Evolutionary conservation across 2,329 filamentous ascomycete genomes (phyloP), one percentile per base, ranked within the genome.

Genomic region (Sporothrix globosa): DNA sequence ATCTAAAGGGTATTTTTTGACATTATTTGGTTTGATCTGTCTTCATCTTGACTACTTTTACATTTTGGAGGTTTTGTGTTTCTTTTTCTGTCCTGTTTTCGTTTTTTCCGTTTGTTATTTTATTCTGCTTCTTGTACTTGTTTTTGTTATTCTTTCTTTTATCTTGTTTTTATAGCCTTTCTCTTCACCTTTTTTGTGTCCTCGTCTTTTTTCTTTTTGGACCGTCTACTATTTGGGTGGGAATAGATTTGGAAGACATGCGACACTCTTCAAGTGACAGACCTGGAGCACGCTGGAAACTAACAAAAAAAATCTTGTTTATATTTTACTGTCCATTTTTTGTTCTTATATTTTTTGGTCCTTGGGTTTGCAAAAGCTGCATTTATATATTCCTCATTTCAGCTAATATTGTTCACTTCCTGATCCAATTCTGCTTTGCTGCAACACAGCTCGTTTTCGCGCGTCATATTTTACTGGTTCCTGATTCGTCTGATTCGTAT

Each of bases 281-380:
- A 30, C 61, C 21, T 21, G 24, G 14, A 21, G 61, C 61, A 65
- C 14, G 44, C 61, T 41, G 61, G 61, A 65, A 63, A 50, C 44
- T 50, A 44, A 65, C 44, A 34, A 34, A 65, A 60, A 34, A 65
- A 39, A n/a, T n/a, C 39, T 21, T 63, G 39, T 41, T 63, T 46
- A 21, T 61, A 10, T 44, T 60, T 44, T 44, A 24, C 34, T 44
- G 24, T 24, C 11, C 19, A 4, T 24, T 17, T 10, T 44, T 60
- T 60, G 3, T 11, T 21, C 9, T 41, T 24, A 44, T 14, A 17
- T 2, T 21, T 61, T 14, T 44, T 17, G 52, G 34, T 2, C n/a
- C 7, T 14, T 17, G 34, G 9, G 2, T 5, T 24, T 61, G 10
- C 53, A 44, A 11, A n/a, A 61, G n/a, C 24, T 61, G 56, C 56